Base-by-base conservation (phyloP, 352 stramenopile species). In the Globisporangium uncinulatum region DNA sequence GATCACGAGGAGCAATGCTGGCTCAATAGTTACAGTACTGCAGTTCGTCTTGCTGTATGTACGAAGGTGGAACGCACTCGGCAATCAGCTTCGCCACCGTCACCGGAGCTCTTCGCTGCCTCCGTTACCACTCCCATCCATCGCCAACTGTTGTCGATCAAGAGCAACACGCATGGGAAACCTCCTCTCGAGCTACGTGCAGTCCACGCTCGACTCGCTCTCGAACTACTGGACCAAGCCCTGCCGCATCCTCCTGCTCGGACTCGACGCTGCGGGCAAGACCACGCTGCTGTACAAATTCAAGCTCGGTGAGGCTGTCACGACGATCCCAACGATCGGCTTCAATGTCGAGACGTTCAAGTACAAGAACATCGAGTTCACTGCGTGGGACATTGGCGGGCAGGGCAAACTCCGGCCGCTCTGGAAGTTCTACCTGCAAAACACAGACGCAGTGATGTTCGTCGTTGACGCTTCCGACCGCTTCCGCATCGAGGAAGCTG, bases 231-330 rank as follows among this genome's bases (percentile, higher is more conserved):
- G 54, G 29, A 69, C 37, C 29, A 63, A 51, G 63, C 68, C 67
- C 43, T 74, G 66, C 21, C 71, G 71, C 66, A 74, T 82, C 56
- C 61, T 98, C 51, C 97, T 98, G 73, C 79, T 97, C n/a, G 88
- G 88, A 1, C 78, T 97, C 13, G 95, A 98, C 73, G 92, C 88
- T 32, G 96, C 95, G 19, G 95, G 95, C 69, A 99, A 98, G 78
- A 99, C 96, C 4, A 99, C 95, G 32, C 96, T 98, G 62, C 80
- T 98, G 10, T 92, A 96, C 73, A 76, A 84, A 55, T 73, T 96
- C 58, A 89, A 95, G 61, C 65, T 94, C 20, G 79, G 78, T 6
- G 71, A 93, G 51, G 20, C 75, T 6, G 59, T 94, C 21, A 79
- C 70, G 11, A 91, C 83, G 39, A 79, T 91, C 47, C 76, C 83